Conservation (phyloP, 2,329 filamentous ascomycete species). For the Chaetomiaceae sp. region DNA sequence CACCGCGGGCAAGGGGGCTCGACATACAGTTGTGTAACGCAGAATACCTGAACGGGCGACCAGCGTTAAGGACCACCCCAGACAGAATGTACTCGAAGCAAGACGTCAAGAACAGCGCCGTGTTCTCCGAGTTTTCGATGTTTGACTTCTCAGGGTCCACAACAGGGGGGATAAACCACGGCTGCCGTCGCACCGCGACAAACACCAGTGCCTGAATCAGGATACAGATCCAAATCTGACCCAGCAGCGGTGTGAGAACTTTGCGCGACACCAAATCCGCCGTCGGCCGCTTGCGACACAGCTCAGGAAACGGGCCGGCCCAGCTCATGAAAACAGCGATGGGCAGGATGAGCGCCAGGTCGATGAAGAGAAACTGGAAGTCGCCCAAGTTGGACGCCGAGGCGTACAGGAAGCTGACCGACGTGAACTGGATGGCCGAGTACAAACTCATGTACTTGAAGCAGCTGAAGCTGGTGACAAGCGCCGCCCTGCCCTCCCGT, state of each 20-base stretch:
- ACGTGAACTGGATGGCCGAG: constrained; percentile 98
- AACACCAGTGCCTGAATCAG: constrained; percentile 69
- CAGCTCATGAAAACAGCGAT: constrained; percentile 99
- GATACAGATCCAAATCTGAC: constrained; percentile 79
- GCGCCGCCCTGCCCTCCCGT: constrained; percentile 80
- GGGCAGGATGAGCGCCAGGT: constrained; percentile 83
- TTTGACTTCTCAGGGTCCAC: constrained; percentile 74
- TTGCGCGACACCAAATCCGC: constrained; percentile 90
- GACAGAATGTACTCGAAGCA: constrained; percentile 95
- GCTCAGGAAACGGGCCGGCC: constrained; percentile 72
- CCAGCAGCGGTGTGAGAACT: constrained; percentile 80
- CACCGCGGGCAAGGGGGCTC: too few relatives aligned
- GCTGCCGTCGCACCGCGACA: constrained; percentile 66
- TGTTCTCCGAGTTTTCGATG: constrained; percentile 89
- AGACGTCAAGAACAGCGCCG: constrained; percentile 78
- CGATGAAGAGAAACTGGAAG: constrained; percentile 97
- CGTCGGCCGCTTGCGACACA: constrained; percentile 81
- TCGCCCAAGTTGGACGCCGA: constrained; percentile 91
- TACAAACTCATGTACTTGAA: constrained; percentile 99
- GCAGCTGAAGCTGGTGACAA: constrained; percentile 98
- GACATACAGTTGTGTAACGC: constrained; percentile 71
- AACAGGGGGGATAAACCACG: constrained; percentile 78
- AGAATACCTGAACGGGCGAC: constrained; percentile 77
- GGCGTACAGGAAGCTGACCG: constrained; percentile 92
- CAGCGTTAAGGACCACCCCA: constrained; percentile 84